These are phyloP conservation scores for Hortaea werneckii DNA, from an alignment of 2,329 filamentous ascomycete genomes.

Conservation along the genomic window DNA sequence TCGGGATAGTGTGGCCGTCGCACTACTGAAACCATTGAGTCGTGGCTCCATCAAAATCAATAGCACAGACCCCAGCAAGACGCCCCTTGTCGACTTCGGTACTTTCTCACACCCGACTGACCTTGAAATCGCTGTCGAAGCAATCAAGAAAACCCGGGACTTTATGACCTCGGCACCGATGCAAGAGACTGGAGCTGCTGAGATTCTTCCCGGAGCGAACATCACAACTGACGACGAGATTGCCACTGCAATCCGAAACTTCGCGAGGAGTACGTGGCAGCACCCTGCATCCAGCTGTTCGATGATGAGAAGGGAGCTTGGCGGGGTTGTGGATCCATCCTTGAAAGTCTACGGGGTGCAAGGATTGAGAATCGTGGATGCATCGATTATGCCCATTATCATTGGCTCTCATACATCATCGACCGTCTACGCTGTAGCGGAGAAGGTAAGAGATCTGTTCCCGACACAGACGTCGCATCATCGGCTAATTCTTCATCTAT, in stretches of 20 bases:
- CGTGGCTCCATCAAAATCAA: slow-evolving; percentile 30
- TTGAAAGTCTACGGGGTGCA: slow-evolving; percentile 28
- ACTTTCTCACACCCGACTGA: slow-evolving; percentile 29
- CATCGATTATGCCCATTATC: slow-evolving; percentile 18
- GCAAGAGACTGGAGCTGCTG: slow-evolving; percentile 22
- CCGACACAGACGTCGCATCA: too few relatives aligned
- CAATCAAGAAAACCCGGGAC: slow-evolving; percentile 26
- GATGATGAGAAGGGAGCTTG: slow-evolving; percentile 22
- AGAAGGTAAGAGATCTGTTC: slow-evolving; percentile 11
- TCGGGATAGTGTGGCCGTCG: too few relatives aligned
- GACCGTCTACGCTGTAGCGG: slow-evolving; percentile 22
- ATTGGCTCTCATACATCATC: slow-evolving; percentile 16
- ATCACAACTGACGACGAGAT: slow-evolving; percentile 14
- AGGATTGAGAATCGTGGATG: slow-evolving; percentile 28
- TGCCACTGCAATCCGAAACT: slow-evolving; percentile 1
- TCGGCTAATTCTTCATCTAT: too few relatives aligned
- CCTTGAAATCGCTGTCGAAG: slow-evolving; percentile 23
- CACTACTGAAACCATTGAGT: slow-evolving; percentile 20
- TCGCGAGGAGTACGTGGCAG: slow-evolving; percentile 20
- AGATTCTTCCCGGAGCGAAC: slow-evolving; percentile 18
- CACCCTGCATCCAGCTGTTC: slow-evolving; percentile 24
- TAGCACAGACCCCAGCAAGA: slow-evolving; percentile 22
- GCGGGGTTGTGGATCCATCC: slow-evolving; percentile 26
- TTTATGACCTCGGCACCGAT: slow-evolving; percentile 26
- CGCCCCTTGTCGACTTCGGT: slow-evolving; percentile 26